Evolutionary conservation across 1,284 basidiomycete species (phyloP).

Genomic region (Rhodotorula sp.): DNA sequence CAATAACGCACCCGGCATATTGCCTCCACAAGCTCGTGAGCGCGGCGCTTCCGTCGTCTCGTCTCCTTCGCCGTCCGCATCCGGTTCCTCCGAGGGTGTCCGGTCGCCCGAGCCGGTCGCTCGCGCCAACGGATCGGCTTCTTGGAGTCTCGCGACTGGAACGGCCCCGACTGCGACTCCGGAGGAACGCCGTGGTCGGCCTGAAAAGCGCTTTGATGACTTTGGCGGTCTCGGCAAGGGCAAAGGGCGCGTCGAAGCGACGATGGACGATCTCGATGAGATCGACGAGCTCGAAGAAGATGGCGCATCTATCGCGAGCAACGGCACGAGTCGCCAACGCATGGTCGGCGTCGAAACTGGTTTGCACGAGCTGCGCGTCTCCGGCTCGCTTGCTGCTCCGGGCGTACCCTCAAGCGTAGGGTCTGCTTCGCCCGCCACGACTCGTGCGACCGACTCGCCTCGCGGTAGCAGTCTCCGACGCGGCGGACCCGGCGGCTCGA

Average conservation of each 20-base stretch:
- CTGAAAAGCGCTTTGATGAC: slow-evolving; percentile 32
- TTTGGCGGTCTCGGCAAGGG: slow-evolving; percentile 18
- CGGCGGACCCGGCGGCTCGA: not conserved
- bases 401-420: not conserved
- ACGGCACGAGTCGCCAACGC: slow-evolving; percentile 4
- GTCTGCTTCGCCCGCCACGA: not conserved
- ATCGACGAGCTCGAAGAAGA: slow-evolving; percentile 35
- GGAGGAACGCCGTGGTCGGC: slow-evolving; percentile 36
- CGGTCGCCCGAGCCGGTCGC: slow-evolving; percentile 22
- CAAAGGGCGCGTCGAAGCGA: slow-evolving; percentile 23
- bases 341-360: slow-evolving; percentile 37
- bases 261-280: slow-evolving; percentile 29
- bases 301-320: not conserved
- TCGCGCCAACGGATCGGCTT: not conserved
- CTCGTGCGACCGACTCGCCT: not conserved
- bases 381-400: not conserved
- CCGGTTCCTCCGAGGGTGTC: slow-evolving; percentile 28
- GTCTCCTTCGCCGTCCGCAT: slow-evolving; percentile 25
- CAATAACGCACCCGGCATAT: no score
- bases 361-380: slow-evolving; percentile 32
- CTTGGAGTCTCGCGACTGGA: not conserved
- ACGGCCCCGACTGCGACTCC: not conserved
- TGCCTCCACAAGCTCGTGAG: not conserved
- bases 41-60: slow-evolving; percentile 25
- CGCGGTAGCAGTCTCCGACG: not conserved